These are phyloP conservation scores for Xylariaceae sp. DNA, from an alignment of 2,329 filamentous ascomycete genomes.

Conservation along the genomic window DNA sequence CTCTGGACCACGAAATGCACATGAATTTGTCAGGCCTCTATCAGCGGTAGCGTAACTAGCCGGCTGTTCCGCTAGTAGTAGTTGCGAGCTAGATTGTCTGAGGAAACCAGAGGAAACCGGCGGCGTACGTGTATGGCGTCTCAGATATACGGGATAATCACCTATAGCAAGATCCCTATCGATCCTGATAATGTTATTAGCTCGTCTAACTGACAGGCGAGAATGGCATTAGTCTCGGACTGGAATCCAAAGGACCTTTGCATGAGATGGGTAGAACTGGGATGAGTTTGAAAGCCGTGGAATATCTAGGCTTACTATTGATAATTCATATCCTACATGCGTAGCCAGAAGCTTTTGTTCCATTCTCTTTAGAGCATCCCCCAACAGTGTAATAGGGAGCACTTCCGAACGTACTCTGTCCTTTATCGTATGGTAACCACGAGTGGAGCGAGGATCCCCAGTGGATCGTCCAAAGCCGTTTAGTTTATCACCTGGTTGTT, in stretches of 20 bases:
- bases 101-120: too few relatives aligned
- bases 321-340: not conserved
- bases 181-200: not conserved
- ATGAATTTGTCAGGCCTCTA: not conserved
- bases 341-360: not conserved
- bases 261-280: not conserved
- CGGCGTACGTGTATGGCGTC: too few relatives aligned
- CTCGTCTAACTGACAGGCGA: not conserved
- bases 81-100: too few relatives aligned
- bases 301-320: not conserved
- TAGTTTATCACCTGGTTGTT: not conserved
- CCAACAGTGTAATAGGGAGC: not conserved
- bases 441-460: not conserved
- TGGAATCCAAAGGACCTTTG: not conserved
- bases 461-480: not conserved
- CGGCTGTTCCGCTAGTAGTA: not conserved
- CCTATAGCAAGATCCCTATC: not conserved
- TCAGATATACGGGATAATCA: too few relatives aligned
- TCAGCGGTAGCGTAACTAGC: not conserved
- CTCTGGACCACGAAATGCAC: not conserved
- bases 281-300: not conserved
- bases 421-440: not conserved
- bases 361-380: not conserved
- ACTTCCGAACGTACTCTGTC: not conserved
- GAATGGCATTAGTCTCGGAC: not conserved